A percentile compares a stretch with the other conserved stretches of the same genome.
These are phyloP conservation scores for Cyberlindnera mississippiensis DNA, from an alignment of 805 yeast genomes.

Conservation along the genomic window DNA sequence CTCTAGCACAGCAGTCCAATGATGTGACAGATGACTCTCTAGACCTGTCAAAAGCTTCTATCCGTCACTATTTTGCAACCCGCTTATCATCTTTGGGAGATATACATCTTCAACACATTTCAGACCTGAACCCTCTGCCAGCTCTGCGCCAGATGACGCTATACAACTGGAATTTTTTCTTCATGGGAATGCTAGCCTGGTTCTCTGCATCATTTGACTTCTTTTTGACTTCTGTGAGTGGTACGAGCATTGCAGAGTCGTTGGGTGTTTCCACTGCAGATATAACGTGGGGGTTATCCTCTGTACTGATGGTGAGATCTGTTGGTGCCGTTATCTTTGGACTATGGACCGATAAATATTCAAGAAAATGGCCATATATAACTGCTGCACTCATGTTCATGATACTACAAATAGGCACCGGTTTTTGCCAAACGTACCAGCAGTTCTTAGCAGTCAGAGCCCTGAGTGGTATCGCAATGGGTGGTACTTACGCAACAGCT, in stretches of 20 bases:
- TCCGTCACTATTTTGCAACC: constrained; percentile 20
- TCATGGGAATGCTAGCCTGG: constrained; percentile 63
- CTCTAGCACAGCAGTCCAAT: no score
- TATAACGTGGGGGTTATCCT: constrained; percentile 70
- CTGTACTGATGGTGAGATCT: constrained; percentile 68
- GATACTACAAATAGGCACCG: constrained; percentile 58
- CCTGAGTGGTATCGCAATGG: constrained; percentile 55
- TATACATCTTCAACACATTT: constrained; percentile 23
- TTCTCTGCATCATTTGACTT: constrained; percentile 72
- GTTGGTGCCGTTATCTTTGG: constrained; percentile 71
- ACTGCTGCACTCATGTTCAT: constrained; percentile 47
- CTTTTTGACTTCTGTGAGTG: constrained; percentile 60
- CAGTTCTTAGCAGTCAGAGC: constrained; percentile 64
- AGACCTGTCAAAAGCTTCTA: constrained; percentile 5
- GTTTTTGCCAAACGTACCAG: constrained; percentile 51
- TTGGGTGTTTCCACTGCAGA: constrained; percentile 43
- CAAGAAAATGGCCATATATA: constrained; percentile 67
- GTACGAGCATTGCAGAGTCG: constrained; percentile 45
- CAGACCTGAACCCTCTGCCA: constrained; percentile 41
- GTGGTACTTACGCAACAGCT: constrained; percentile 44
- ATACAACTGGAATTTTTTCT: constrained; percentile 53
- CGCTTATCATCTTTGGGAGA: constrained; percentile 24
- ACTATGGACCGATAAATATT: constrained; percentile 53
- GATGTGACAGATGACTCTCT: constrained; percentile 9
- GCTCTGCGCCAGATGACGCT: constrained; percentile 35